Base-by-base conservation (phyloP, 768 basidiomycete genomes). In the Stropharia rugosoannulata region DNA sequence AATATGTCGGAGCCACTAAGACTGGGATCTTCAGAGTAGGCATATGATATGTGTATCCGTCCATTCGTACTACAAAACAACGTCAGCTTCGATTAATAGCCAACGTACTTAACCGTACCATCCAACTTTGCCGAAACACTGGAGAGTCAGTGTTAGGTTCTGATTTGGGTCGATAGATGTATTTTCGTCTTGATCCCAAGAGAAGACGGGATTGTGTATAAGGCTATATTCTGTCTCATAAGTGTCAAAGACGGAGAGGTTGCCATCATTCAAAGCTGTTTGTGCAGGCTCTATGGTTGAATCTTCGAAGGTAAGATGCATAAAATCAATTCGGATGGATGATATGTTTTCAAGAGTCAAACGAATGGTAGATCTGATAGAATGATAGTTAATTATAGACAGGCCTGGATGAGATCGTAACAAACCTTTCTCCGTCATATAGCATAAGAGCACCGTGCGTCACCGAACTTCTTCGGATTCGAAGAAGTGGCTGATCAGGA, bases 401-500 rank as follows among this genome's bases (percentile, higher is more conserved):
- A 11, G 45, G 19, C 45, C 58, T 54, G 47, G 38, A 49, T 5
- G 13, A 13, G 59, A 37, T 18, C n/a, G 36, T 13, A 22, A 73
- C 85, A 57, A 59, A 94, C 95, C 74, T 86, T 75, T 99, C 97
- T 35, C 97, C 97, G 46, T 96, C 84, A 65, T 96, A 98, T 49
- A 98, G 75, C 93, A 97, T 96, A 22, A 98, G 75, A 0, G 95
- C 93, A 1, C 93, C 94, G 62, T 97, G 94, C 1, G 90, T 95
- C 18, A 97, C 73, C n/a, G 91, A 93, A 13, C 89, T 91, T 66
- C 91, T 78, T 53, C 91, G 81, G 67, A 99, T 88, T 58, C 93
- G 84, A 52, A 98, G 74, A 32, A 95, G 70, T 8, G 97, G 97
- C 65, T 95, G 92, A 63, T 93, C 87, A 1, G 89, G 86, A 16